A percentile compares a stretch with the other conserved stretches of the same genome.
These are phyloP conservation scores for Phytopythium litorale DNA, from an alignment of 352 stramenopile genomes.

Conservation along the genomic window DNA sequence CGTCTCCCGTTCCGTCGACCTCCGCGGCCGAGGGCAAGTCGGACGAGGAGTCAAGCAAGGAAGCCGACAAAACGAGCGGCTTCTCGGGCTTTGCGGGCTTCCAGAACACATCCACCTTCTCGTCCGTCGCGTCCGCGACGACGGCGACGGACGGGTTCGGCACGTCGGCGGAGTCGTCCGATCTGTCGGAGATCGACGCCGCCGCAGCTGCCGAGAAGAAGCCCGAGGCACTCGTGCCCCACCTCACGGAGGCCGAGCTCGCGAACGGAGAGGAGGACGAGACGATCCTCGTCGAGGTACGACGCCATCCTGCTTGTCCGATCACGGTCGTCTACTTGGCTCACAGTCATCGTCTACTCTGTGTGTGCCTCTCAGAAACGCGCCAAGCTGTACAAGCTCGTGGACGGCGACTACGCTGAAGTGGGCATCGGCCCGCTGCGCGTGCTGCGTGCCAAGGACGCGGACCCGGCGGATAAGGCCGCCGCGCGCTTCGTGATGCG, in stretches of 20 bases:
- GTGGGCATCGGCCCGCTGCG: conserved; percentile 72
- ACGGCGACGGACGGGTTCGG: conserved; percentile 34
- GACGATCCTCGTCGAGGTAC: conserved; percentile 63
- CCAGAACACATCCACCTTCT: conserved; percentile 46
- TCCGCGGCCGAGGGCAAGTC: background rate
- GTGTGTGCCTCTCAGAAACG: conserved; percentile 46
- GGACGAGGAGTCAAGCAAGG: conserved; percentile 1
- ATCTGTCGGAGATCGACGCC: conserved; percentile 10
- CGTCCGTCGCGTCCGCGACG: conserved; percentile 46
- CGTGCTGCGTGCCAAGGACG: conserved; percentile 47
- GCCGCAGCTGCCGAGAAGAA: conserved; percentile 23
- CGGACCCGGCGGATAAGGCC: conserved; percentile 32
- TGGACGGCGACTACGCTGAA: conserved; percentile 69
- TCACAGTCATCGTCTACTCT: background rate
- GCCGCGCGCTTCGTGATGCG: conserved; percentile 74
- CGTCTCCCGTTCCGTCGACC: conserved; percentile 8
- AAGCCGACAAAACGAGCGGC: conserved; percentile 4
- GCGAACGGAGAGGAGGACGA: conserved; percentile 77
- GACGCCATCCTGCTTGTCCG: background rate
- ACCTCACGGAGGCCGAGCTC: conserved; percentile 65
- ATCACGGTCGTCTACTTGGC: background rate
- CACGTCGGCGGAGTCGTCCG: conserved; percentile 26
- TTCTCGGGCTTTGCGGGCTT: conserved; percentile 58
- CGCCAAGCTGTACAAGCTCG: conserved; percentile 76
- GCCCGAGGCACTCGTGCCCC: conserved; percentile 39